These are phyloP conservation scores for Eimeria necatrix DNA, from an alignment of 169 alveolate genomes.

Conservation along the genomic window DNA sequence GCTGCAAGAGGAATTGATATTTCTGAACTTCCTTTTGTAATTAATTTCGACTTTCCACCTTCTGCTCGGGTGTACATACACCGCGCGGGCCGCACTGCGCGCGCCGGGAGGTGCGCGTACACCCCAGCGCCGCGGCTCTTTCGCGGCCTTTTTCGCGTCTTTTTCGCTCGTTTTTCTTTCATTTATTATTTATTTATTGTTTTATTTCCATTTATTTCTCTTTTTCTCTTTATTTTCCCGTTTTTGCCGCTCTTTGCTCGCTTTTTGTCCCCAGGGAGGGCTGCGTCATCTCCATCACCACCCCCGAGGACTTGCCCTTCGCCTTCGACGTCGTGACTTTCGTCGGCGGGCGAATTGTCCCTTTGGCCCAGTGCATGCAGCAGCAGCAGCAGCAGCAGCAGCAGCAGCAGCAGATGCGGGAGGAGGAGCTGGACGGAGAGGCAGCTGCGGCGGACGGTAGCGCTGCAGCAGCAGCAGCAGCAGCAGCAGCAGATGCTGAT, in stretches of 20 bases:
- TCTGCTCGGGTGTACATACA: conserved; percentile 97
- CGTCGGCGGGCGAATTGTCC: conserved; percentile 80
- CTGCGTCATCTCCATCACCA: conserved; percentile 83
- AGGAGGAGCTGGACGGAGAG: background rate
- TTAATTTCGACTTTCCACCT: conserved; percentile 98
- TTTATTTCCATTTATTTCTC: background rate
- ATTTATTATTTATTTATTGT: background rate
- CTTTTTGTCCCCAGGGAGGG: conserved; percentile 55
- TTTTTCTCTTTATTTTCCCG: background rate
- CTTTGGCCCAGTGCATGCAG: conserved; percentile 4
- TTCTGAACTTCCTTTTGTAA: conserved; percentile 89
- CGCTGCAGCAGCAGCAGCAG: conserved; percentile 33
- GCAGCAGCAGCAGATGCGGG: background rate
- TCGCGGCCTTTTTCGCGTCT: too few species aligned
- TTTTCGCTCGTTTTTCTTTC: too few species aligned
- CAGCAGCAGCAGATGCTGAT: background rate
- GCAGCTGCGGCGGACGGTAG: background rate
- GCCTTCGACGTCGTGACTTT: conserved; percentile 86
- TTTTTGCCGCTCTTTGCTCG: background rate
- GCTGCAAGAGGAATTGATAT: conserved; percentile 99
- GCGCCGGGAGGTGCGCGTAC: conserved; percentile 95
- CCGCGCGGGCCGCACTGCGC: conserved; percentile 99
- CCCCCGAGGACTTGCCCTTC: conserved; percentile 87
- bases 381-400: background rate
- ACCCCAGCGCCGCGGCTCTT: too few species aligned